Conservation (phyloP, 2,329 filamentous ascomycete genomes). For the Calonectria crousiana region DNA sequence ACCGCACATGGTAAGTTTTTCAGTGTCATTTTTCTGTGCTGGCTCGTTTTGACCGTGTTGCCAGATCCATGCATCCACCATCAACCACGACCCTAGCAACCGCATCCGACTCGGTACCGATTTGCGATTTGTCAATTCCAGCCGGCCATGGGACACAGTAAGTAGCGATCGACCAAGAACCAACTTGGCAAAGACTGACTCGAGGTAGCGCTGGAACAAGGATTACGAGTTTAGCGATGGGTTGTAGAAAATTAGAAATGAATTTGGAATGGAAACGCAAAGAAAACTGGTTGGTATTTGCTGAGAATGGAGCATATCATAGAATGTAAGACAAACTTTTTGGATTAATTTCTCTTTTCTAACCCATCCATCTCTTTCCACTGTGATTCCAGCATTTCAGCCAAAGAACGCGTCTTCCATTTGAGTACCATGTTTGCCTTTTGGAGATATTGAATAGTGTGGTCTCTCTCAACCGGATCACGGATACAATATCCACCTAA, state of each 20-base stretch:
- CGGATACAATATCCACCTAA: constrained; percentile 24
- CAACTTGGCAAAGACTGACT: background rate
- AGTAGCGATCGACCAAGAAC: constrained; percentile 21
- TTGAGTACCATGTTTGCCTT: constrained; percentile 15
- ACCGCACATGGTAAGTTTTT: constrained; percentile 46
- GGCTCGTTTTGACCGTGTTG: background rate
- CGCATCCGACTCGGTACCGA: constrained; percentile 68
- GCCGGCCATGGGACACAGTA: constrained; percentile 63
- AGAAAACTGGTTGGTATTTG: background rate
- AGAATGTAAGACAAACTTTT: background rate
- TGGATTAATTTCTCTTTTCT: constrained; percentile 1
- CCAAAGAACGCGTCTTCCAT: constrained; percentile 15
- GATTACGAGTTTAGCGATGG: constrained; percentile 36
- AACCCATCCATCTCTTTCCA: constrained; percentile 19
- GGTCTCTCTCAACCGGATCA: constrained; percentile 5
- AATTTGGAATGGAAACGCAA: background rate
- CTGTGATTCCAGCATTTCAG: constrained; percentile 7
- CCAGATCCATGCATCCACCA: constrained; percentile 68
- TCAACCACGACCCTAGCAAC: constrained; percentile 65
- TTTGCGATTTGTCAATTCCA: constrained; percentile 66
- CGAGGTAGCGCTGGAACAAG: constrained; percentile 35
- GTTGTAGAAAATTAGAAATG: constrained; percentile 16
- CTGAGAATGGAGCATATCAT: background rate
- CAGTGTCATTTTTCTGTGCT: background rate
- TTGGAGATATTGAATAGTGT: constrained; percentile 13